Percentiles rank a stretch among this genome's conserved stretches.
Evolutionary conservation across 179 eudicot genomes (phyloP).

Genomic region (Carnegiea gigantea): DNA sequence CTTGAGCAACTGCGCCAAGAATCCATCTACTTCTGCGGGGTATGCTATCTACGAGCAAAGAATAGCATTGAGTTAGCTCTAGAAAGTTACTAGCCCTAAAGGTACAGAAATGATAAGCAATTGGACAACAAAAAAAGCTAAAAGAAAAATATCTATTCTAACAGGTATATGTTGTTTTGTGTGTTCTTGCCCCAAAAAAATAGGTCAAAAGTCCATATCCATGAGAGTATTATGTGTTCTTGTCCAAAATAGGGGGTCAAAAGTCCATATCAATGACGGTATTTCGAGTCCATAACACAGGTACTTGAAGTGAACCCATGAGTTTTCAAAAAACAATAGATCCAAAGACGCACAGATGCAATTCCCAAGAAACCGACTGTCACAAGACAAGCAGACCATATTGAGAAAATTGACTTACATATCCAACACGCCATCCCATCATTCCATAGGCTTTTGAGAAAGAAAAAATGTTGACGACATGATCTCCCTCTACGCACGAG

Average conservation of each 20-base stretch:
- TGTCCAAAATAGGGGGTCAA: neutral
- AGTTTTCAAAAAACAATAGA: neutral
- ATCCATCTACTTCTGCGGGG: conserved; percentile 74
- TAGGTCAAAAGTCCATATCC: neutral
- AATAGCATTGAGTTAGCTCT: neutral
- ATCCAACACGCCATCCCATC: conserved; percentile 99
- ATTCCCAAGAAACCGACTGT: too few relatives aligned
- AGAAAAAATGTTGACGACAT: conserved; percentile 85
- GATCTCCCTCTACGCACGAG: conserved; percentile 81
- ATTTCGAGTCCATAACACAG: neutral
- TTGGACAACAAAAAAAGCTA: neutral
- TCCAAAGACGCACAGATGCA: neutral
- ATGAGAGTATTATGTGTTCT: neutral
- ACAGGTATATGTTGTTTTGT: neutral
- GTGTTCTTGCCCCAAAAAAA: neutral
- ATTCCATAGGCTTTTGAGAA: conserved; percentile 97
- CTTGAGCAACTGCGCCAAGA: conserved; percentile 67
- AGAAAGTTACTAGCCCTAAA: too few relatives aligned
- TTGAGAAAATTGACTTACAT: conserved; percentile 53
- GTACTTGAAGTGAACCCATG: neutral
- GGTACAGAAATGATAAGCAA: neutral
- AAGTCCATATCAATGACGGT: neutral
- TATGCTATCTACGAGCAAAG: conserved; percentile 63
- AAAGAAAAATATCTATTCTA: too few relatives aligned
- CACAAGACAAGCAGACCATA: too few relatives aligned